phyloP scores from a whole-genome alignment of 2,329 filamentous ascomycete species.

The Torrubiella hemipterigena region DNA sequence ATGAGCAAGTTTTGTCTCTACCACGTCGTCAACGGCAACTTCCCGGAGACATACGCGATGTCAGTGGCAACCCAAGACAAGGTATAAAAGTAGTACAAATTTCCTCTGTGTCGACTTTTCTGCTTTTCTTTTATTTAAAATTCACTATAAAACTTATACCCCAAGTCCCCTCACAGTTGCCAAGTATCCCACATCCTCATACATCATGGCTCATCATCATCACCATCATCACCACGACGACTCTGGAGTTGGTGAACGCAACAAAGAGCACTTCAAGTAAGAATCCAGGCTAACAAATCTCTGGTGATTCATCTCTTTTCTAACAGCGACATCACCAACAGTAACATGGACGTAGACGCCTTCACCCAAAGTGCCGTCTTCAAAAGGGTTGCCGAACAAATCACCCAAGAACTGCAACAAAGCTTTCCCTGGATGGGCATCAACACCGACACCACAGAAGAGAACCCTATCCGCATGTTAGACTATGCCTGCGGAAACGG shows the following conservation, averaged over 20 bases:
- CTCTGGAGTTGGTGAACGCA: constrained; percentile 10
- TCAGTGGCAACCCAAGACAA: too few relatives aligned
- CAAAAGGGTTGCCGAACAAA: constrained; percentile 11
- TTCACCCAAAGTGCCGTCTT: constrained; percentile 15
- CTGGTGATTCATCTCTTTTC: not conserved
- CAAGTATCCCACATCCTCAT: not conserved
- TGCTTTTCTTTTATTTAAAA: too few relatives aligned
- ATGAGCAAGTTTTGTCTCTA: too few relatives aligned
- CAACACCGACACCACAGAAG: constrained; percentile 6
- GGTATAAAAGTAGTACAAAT: too few relatives aligned
- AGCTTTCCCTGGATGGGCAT: constrained; percentile 16
- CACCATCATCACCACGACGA: constrained; percentile 9
- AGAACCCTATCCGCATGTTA: constrained; percentile 10
- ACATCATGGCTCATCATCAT: constrained; percentile 6
- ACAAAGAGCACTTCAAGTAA: constrained; percentile 16
- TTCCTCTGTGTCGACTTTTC: too few relatives aligned
- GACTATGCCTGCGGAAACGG: constrained; percentile 21
- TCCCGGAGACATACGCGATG: too few relatives aligned
- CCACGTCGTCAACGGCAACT: too few relatives aligned
- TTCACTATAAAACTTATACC: too few relatives aligned
- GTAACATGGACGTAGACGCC: constrained; percentile 8
- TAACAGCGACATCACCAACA: constrained; percentile 3
- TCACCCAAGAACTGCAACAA: constrained; percentile 12
- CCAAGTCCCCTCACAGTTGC: too few relatives aligned
- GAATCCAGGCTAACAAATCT: constrained; percentile 2